These are phyloP conservation scores for Ottelia alismoides DNA, from an alignment of 106 monocot genomes.

Conservation along the genomic window DNA sequence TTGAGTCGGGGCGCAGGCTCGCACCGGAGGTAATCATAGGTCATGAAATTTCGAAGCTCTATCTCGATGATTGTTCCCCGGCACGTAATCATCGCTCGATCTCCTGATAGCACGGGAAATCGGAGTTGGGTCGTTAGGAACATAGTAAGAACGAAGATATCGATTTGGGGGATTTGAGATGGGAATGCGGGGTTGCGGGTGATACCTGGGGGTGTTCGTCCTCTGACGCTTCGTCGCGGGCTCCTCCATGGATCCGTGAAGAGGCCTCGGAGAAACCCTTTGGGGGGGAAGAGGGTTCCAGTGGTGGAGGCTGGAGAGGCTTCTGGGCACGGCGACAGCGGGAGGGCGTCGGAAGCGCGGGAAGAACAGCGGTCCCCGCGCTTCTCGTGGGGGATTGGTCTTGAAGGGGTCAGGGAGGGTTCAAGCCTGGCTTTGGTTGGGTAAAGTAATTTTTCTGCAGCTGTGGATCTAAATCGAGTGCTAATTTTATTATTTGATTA, in stretches of 20 bases:
- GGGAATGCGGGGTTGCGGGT: not conserved
- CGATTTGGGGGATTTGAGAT: not conserved
- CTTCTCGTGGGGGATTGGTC: too few relatives aligned
- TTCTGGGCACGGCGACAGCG: too few relatives aligned
- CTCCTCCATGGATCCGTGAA: not conserved
- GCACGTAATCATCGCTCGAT: conserved; percentile 73
- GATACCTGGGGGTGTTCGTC: not conserved
- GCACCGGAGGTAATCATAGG: conserved; percentile 83
- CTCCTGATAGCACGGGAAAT: conserved; percentile 9
- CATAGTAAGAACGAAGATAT: not conserved
- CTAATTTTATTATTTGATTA: too few relatives aligned
- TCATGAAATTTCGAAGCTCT: conserved; percentile 97
- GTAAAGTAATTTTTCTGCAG: too few relatives aligned
- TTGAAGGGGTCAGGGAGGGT: too few relatives aligned
- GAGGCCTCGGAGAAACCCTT: too few relatives aligned
- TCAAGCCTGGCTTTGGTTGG: too few relatives aligned
- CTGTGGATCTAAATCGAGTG: too few relatives aligned
- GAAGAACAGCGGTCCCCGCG: too few relatives aligned
- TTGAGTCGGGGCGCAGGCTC: conserved; percentile 89
- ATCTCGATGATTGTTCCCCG: conserved; percentile 97
- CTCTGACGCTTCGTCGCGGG: not conserved
- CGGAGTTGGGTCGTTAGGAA: not conserved
- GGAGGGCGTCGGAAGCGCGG: too few relatives aligned
- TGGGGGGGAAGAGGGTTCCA: too few relatives aligned
- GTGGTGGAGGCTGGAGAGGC: too few relatives aligned